These are phyloP conservation scores for Magnaporthiopsis rhizophila DNA, from an alignment of 2,329 filamentous ascomycete species.

Conservation along the genomic window DNA sequence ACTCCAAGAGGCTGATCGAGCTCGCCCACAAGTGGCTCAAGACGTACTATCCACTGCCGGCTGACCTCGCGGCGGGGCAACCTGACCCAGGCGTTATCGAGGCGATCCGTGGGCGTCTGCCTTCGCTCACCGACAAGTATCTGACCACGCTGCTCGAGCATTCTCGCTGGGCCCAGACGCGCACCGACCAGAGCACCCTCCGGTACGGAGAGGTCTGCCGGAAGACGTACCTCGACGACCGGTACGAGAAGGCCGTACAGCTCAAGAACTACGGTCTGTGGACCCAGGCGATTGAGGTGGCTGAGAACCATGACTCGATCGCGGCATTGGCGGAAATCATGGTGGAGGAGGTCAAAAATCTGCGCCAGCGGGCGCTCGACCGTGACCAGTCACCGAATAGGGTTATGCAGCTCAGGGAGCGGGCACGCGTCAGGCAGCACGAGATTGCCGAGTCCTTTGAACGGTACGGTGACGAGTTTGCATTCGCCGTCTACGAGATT, in stretches of 20 bases:
- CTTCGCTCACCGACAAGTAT: constrained; percentile 45
- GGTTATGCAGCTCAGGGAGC: constrained; percentile 31
- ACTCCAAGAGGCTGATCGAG: constrained; percentile 51
- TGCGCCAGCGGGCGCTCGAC: constrained; percentile 26
- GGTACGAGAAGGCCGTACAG: constrained; percentile 42
- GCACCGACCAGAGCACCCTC: constrained; percentile 33
- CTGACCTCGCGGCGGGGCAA: constrained; percentile 11
- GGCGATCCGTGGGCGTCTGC: constrained; percentile 39
- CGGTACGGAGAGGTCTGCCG: constrained; percentile 37
- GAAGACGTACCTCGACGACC: constrained; percentile 40
- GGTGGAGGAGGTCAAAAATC: constrained; percentile 40
- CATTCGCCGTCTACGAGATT: constrained; percentile 72
- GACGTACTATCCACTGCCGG: constrained; percentile 28
- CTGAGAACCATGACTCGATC: constrained; percentile 49
- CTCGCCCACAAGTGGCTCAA: constrained; percentile 49
- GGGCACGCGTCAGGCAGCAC: constrained; percentile 37
- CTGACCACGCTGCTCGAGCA: constrained; percentile 46
- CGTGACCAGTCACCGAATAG: constrained; percentile 26
- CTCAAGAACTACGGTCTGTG: constrained; percentile 48
- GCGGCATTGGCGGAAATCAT: constrained; percentile 48
- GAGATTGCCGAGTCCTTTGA: constrained; percentile 48
- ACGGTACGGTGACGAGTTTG: constrained; percentile 58
- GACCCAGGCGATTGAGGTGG: constrained; percentile 49
- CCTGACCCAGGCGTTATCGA: constrained; percentile 33
- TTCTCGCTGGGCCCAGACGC: constrained; percentile 39